Percentiles rank a stretch among this genome's conserved stretches.
Evolutionary conservation across 257 asterid genomes (phyloP).

Genomic region (Solanum chmielewskii): DNA sequence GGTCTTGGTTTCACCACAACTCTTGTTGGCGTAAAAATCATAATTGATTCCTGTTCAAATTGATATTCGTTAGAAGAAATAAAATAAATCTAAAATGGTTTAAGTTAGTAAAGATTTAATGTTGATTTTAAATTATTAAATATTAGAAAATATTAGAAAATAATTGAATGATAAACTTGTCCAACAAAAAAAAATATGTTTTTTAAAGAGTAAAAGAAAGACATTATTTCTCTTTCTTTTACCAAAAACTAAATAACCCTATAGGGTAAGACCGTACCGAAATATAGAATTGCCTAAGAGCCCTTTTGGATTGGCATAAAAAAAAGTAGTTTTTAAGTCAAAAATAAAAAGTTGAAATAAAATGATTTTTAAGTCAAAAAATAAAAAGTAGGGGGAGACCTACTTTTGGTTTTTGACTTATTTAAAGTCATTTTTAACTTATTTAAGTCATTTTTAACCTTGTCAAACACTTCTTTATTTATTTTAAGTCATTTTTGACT

Average conservation of each 20-base stretch:
- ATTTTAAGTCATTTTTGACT: no score
- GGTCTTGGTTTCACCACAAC: not conserved
- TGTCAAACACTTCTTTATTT: not conserved
- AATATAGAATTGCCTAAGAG: not conserved
- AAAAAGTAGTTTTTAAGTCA: not conserved
- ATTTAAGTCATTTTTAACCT: not conserved
- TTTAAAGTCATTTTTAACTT: no score
- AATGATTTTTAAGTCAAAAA: not conserved
- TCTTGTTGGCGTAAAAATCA: not conserved
- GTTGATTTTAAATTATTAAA: not conserved
- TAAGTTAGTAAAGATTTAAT: not conserved
- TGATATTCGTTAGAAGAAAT: not conserved
- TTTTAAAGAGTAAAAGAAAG: not conserved
- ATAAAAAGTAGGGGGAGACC: not conserved
- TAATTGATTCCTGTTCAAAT: not conserved
- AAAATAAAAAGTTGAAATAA: no score
- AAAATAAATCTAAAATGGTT: not conserved
- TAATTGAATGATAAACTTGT: not conserved
- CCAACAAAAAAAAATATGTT: not conserved
- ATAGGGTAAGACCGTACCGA: not conserved
- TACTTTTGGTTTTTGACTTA: not conserved
- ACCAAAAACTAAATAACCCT: not conserved
- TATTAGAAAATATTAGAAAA: not conserved
- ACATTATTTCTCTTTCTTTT: not conserved
- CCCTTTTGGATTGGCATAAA: not conserved